Base-by-base conservation (phyloP, 495 filamentous ascomycete species). In the Penicillium coprophilum region DNA sequence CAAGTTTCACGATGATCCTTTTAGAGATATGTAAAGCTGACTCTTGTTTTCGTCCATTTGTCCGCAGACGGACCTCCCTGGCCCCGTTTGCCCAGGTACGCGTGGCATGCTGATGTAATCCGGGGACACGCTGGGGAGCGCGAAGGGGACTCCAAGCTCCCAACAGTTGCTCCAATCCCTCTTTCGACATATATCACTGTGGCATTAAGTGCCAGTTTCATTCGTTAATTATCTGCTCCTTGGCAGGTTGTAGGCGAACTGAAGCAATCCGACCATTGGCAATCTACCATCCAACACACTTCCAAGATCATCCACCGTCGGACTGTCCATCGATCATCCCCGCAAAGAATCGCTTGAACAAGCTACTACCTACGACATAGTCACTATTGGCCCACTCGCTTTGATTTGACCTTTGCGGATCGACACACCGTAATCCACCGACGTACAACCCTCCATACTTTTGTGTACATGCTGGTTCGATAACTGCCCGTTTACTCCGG, bases 131-230 rank as follows among this genome's bases (percentile, higher is more conserved):
- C 31, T 31, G 8, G 21, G 12, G 17, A 24, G 21, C 44, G 15
- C 21, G 10, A 56, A 34, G 1, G 2, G 23, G 2, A 27, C 40
- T 17, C n/a, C 34, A 50, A 46, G 47, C 36, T 41, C 52, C 46
- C 36, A 6, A 51, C 41, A 41, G 40, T 53, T 38, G 20, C 24
- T 50, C 50, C 17, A 45, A 38, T 55, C 21, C 36, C 53, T 50
- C 54, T 43, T 10, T 55, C 52, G 17, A 27, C 9, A 27, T 46
- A 53, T 59, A 52, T 53, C 51, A 19, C 47, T 52, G 53, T 60
- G 80, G 80, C 80, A 82, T 77, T 84, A 70, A 38, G 70, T 85
- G 73, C 82, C 80, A 62, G 72, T 82, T 85, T 68, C 84, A 70
- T 71, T 86, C 83, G 78, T 85, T 85, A 58, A 9, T 19, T 6